Evolutionary conservation across 352 stramenopile genomes (phyloP).

Genomic region (Pythium aristosporum): DNA sequence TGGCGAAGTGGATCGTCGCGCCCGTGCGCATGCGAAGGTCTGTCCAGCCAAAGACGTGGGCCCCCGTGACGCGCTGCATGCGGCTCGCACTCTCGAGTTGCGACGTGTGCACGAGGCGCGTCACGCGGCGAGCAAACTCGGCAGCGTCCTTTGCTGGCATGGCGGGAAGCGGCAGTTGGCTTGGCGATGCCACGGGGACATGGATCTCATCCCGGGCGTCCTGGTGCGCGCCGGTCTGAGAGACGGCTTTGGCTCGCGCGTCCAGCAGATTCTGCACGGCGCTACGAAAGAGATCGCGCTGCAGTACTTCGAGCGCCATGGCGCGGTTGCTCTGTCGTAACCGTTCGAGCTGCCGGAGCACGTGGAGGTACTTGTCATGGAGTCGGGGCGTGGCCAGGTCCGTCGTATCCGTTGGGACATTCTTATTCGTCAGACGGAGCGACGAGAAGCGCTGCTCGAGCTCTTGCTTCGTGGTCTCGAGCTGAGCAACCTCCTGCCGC

Average conservation of each 20-base stretch:
- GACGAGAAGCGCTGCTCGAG: slow-evolving; percentile 20
- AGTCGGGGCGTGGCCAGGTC: slow-evolving; percentile 4
- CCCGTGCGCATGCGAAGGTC: slow-evolving; percentile 40
- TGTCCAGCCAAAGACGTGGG: slow-evolving; percentile 49
- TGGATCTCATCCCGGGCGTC: background rate
- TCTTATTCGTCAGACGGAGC: background rate
- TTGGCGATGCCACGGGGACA: background rate
- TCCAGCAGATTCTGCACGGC: slow-evolving; percentile 60
- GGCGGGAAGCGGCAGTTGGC: slow-evolving; percentile 25
- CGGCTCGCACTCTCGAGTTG: slow-evolving; percentile 30
- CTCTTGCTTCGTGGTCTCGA: slow-evolving; percentile 48
- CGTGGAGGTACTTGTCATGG: slow-evolving; percentile 39
- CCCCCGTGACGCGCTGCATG: slow-evolving; percentile 31
- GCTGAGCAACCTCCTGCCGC: slow-evolving; percentile 38
- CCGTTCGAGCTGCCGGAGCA: slow-evolving; percentile 47
- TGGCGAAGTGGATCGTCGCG: slow-evolving; percentile 48
- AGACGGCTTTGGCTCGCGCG: slow-evolving; percentile 26
- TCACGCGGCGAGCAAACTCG: slow-evolving; percentile 28
- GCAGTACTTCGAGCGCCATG: slow-evolving; percentile 37
- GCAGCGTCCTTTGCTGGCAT: slow-evolving; percentile 27
- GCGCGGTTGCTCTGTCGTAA: slow-evolving; percentile 45
- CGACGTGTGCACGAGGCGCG: slow-evolving; percentile 36
- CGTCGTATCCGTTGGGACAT: background rate
- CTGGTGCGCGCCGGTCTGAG: background rate
- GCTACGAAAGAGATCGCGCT: slow-evolving; percentile 49